Evolutionary conservation across 2,329 filamentous ascomycete species (phyloP).

Genomic region (Diaporthe aspalathi): DNA sequence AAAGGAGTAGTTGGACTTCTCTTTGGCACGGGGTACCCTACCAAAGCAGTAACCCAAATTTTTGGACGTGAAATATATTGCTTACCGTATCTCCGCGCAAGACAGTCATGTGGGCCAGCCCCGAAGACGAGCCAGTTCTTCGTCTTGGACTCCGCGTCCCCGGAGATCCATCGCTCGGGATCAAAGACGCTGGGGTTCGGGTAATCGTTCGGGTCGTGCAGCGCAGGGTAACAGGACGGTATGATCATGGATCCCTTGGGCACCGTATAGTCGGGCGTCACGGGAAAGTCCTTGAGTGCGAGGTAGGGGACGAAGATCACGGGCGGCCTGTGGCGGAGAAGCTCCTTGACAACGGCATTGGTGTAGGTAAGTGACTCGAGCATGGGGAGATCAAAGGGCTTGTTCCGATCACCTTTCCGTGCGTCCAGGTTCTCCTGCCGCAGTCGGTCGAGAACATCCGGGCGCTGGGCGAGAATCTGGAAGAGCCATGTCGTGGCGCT

Average conservation of each 20-base stretch:
- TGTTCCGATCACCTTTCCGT: conserved; percentile 54
- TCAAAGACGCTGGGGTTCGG: conserved; percentile 59
- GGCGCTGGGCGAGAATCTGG: conserved; percentile 62
- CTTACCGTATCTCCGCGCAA: conserved; percentile 8
- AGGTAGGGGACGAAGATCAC: conserved; percentile 67
- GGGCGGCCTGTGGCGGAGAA: conserved; percentile 62
- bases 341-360: conserved; percentile 64
- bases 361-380: conserved; percentile 63
- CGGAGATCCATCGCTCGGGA: conserved; percentile 64
- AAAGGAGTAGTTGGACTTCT: background rate
- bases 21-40: no score
- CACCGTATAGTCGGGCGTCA: conserved; percentile 60
- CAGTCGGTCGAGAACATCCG: conserved; percentile 58
- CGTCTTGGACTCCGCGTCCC: conserved; percentile 60
- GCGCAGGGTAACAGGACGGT: conserved; percentile 62
- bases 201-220: conserved; percentile 62
- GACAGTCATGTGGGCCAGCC: conserved; percentile 57
- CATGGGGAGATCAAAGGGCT: conserved; percentile 57
- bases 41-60: no score
- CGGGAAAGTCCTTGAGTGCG: conserved; percentile 58
- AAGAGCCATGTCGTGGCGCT: conserved; percentile 66
- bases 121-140: conserved; percentile 68
- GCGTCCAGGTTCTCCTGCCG: conserved; percentile 60
- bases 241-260: conserved; percentile 62
- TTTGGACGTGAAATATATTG: no score